phyloP scores from a whole-genome alignment of 148 eudicot genomes.

The Spergularia marina region DNA sequence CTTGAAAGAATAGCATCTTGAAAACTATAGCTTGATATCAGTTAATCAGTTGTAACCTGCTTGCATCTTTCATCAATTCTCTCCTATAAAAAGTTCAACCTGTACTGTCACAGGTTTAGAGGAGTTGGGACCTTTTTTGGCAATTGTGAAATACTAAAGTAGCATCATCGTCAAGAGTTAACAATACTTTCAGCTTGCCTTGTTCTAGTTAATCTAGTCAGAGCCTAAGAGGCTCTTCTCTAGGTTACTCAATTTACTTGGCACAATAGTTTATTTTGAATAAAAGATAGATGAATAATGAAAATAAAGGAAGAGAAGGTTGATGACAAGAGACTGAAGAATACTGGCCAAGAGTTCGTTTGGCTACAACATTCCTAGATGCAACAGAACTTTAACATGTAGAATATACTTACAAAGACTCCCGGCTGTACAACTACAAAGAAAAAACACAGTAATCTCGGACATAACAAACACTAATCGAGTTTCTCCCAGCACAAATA shows the following conservation, averaged over 20 bases:
- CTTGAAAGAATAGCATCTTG: too few species aligned
- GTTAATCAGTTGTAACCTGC: too few species aligned
- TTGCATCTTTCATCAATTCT: too few species aligned
- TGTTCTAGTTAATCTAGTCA: too few species aligned
- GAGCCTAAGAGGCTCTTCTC: background rate
- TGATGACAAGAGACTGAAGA: background rate
- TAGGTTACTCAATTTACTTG: background rate
- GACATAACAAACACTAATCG: too few species aligned
- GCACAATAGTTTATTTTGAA: background rate
- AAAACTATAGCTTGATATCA: too few species aligned
- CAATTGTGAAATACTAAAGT: too few species aligned
- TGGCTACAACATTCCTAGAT: background rate
- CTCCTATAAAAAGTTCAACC: too few species aligned
- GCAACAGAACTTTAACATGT: background rate
- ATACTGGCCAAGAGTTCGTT: background rate
- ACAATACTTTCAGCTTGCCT: too few species aligned
- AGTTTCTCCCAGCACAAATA: background rate
- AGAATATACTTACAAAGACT: background rate
- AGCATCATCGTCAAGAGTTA: too few species aligned
- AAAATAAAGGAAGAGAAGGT: background rate
- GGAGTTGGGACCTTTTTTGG: too few species aligned
- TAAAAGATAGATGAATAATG: background rate
- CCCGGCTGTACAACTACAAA: background rate
- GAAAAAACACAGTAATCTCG: background rate
- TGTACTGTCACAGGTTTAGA: too few species aligned